Percentiles rank a stretch among this genome's conserved stretches.
Evolutionary conservation across 2,329 filamentous ascomycete genomes (phyloP).

Genomic region (Trichoderma sp.): DNA sequence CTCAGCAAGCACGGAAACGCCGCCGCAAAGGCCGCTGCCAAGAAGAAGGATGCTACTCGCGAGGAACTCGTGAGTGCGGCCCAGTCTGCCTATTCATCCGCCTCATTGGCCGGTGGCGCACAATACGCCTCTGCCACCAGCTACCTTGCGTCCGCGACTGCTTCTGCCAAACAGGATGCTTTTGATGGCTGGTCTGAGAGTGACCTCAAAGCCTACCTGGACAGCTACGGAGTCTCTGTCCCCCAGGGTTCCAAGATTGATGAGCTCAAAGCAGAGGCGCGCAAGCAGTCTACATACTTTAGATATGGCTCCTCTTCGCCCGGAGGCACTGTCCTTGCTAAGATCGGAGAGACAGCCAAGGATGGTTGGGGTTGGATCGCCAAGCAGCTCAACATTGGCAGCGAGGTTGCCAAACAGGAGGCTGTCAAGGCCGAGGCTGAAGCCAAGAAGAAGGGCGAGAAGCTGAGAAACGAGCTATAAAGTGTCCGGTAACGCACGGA

Average conservation of each 20-base stretch:
- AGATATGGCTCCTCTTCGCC: conserved; percentile 72
- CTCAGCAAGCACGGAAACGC: conserved; percentile 55
- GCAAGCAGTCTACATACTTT: conserved; percentile 75
- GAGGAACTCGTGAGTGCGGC: conserved; percentile 72
- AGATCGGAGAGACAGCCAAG: conserved; percentile 54
- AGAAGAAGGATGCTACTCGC: conserved; percentile 66
- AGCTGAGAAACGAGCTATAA: conserved; percentile 54
- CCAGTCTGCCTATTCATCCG: conserved; percentile 60
- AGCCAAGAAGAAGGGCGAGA: conserved; percentile 37
- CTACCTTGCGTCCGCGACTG: conserved; percentile 67
- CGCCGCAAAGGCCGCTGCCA: conserved; percentile 59
- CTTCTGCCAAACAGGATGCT: conserved; percentile 61
- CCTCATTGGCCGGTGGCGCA: conserved; percentile 58
- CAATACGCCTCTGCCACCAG: conserved; percentile 69
- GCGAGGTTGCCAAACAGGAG: conserved; percentile 52
- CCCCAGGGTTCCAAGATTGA: conserved; percentile 70
- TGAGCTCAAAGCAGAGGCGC: conserved; percentile 69
- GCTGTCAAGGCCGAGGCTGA: conserved; percentile 40
- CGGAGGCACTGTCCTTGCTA: conserved; percentile 65
- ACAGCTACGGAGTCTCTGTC: conserved; percentile 70
- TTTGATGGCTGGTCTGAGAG: conserved; percentile 75
- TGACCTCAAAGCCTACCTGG: conserved; percentile 77
- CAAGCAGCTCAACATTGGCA: conserved; percentile 51
- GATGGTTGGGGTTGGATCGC: conserved; percentile 55
- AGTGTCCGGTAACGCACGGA: background rate